These are phyloP conservation scores for Solanum ahanhuiri DNA, from an alignment of 257 asterid species.

Conservation along the genomic window DNA sequence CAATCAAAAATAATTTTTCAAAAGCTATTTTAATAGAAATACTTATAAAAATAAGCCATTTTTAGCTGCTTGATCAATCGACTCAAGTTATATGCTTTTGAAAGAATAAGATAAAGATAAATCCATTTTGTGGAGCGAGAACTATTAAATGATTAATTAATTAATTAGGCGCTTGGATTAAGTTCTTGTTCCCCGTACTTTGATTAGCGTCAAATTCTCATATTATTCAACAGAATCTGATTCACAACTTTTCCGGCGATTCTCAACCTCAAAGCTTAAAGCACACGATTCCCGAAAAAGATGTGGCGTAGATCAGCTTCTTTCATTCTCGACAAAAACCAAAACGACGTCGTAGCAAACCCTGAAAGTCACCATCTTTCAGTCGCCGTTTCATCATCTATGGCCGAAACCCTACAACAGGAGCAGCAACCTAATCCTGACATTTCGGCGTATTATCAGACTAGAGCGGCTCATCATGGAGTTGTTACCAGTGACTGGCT, in stretches of 20 bases:
- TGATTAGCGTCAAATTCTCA: neutral
- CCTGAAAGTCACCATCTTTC: slow-evolving; percentile 19
- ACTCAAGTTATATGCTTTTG: too few species aligned
- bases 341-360: slow-evolving; percentile 20
- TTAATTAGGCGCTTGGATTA: neutral
- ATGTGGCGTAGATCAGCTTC: slow-evolving; percentile 51
- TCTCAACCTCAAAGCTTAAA: neutral
- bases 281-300: neutral
- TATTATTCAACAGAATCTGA: neutral
- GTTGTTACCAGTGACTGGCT: slow-evolving; percentile 92
- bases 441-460: slow-evolving; percentile 69
- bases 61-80: too few species aligned
- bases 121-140: too few species aligned
- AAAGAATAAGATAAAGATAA: too few species aligned
- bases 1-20: too few species aligned
- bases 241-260: neutral
- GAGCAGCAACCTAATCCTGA: slow-evolving; percentile 23
- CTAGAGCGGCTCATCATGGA: slow-evolving; percentile 89
- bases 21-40: too few species aligned
- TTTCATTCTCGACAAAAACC: slow-evolving; percentile 29
- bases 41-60: too few species aligned
- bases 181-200: neutral
- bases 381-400: slow-evolving; percentile 10
- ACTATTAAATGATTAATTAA: too few species aligned
- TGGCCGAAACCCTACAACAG: slow-evolving; percentile 36